Percentiles rank a stretch among this genome's conserved stretches.
These are phyloP conservation scores for Kluyveromyces starmeri DNA, from an alignment of 805 yeast species.

Conservation along the genomic window DNA sequence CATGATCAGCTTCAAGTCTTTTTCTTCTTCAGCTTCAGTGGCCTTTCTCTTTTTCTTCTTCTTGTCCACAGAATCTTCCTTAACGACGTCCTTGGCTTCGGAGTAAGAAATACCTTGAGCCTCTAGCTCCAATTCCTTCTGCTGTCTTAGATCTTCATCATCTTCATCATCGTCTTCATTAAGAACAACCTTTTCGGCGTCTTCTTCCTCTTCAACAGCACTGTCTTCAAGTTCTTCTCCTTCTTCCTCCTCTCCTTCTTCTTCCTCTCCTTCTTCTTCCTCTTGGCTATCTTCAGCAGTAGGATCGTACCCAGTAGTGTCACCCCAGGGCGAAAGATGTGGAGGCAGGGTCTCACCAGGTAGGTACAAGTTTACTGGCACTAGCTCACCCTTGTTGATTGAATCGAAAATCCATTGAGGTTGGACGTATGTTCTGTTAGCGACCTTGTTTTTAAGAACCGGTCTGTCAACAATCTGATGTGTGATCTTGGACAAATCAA, in stretches of 20 bases:
- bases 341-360: slow-evolving; percentile 97
- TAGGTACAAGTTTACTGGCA: slow-evolving; percentile 73
- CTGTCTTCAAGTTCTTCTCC: slow-evolving; percentile 44
- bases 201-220: slow-evolving; percentile 47
- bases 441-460: slow-evolving; percentile 59
- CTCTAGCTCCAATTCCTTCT: slow-evolving; percentile 83
- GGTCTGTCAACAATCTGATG: slow-evolving; percentile 97
- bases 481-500: slow-evolving; percentile 64
- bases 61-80: slow-evolving; percentile 32
- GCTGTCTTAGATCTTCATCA: slow-evolving; percentile 50
- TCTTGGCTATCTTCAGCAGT: slow-evolving; percentile 37
- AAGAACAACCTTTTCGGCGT: slow-evolving; percentile 38
- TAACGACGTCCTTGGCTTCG: slow-evolving; percentile 38
- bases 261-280: slow-evolving; percentile 37
- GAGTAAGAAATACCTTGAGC: slow-evolving; percentile 78
- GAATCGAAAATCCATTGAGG: slow-evolving; percentile 98
- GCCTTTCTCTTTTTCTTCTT: slow-evolving; percentile 32
- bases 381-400: slow-evolving; percentile 64
- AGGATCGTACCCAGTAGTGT: slow-evolving; percentile 85
- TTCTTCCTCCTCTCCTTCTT: slow-evolving; percentile 38
- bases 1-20: slow-evolving; percentile 91
- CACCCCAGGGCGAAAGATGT: slow-evolving; percentile 98
- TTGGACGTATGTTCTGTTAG: slow-evolving; percentile 89
- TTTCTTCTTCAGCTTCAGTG: slow-evolving; percentile 59
- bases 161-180: slow-evolving; percentile 48